Base-by-base conservation (phyloP, 2,329 filamentous ascomycete genomes). In the Colletotrichum australisinense region DNA sequence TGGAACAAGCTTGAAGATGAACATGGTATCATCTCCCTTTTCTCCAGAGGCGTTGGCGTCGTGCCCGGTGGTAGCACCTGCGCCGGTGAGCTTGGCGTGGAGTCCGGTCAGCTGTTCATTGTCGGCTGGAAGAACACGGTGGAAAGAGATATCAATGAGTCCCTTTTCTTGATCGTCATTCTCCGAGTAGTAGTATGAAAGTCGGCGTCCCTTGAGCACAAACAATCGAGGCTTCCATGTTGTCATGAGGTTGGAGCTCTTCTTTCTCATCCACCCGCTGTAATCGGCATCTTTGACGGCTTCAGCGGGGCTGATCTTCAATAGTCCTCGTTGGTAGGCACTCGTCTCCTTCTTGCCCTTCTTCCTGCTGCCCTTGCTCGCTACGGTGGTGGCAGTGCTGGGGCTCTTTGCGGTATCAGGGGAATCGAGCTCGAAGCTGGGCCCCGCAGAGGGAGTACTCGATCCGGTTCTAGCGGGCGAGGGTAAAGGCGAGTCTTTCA, bases 211-310 rank as follows among this genome's bases (percentile, higher is more conserved):
- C 79, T 95, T 95, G 71, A 99, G 90, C 8, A 99, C 93, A 80
- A 99, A 99, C n/a, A 98, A 88, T 14, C 97, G 92, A 14, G 95
- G 94, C 80, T 98, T 99, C 97, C 97, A 99, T 1, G 95, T 98
- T 2, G 95, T 95, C 93, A 99, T 98, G 42, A 98, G 87, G 79
- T 96, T 97, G 1, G 95, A 96, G 73, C 95, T 98, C 83, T 97
- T 95, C 88, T 99, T 99, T 87, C 97, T 98, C 97, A 99, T 99
- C 97, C 97, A 99, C 1, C 97, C 97, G 78, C 93, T 96, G 81
- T 98, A 98, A 80, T 99, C 96, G 68, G 95, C 96, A 74, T 91
- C 92, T 74, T 91, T 86, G 83, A 98, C 97, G 74, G 96, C 95
- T 80, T 98, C 94, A 68, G 91, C 88, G 0, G 97, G 97, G 0